A percentile compares a stretch with the other conserved stretches of the same genome.
Evolutionary conservation across 495 filamentous ascomycete species (phyloP).

Genomic region (Rusavskia elegans): DNA sequence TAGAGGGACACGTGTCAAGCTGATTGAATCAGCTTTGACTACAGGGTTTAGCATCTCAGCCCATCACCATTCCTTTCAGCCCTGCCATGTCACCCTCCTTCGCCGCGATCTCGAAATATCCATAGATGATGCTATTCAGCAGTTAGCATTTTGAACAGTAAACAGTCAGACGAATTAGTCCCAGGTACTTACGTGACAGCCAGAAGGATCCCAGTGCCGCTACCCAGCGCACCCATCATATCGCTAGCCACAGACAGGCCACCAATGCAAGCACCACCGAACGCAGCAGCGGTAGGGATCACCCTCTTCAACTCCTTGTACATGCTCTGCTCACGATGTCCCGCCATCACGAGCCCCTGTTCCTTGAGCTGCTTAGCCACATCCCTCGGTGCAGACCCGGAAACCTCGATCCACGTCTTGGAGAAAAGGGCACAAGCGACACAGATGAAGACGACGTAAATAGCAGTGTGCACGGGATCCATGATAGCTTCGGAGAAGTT

Average conservation of each 20-base stretch:
- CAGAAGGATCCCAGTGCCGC: slow-evolving; percentile 92
- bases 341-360: slow-evolving; percentile 97
- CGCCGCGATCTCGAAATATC: slow-evolving; percentile 97
- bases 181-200: slow-evolving; percentile 80
- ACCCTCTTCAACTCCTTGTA: slow-evolving; percentile 99
- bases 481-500: slow-evolving; percentile 94
- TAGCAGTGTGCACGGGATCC: slow-evolving; percentile 89
- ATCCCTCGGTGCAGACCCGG: slow-evolving; percentile 89
- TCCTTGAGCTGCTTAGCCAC: slow-evolving; percentile 99
- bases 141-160: slow-evolving; percentile 11
- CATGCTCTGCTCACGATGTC: slow-evolving; percentile 99
- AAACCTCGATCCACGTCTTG: slow-evolving; percentile 99
- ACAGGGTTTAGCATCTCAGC: not conserved
- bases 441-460: slow-evolving; percentile 96
- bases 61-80: slow-evolving; percentile 50
- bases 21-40: not conserved
- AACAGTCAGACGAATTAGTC: not conserved
- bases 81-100: slow-evolving; percentile 92
- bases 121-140: slow-evolving; percentile 73
- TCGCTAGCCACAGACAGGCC: slow-evolving; percentile 90
- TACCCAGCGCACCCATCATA: slow-evolving; percentile 89
- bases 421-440: slow-evolving; percentile 95
- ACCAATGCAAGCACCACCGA: slow-evolving; percentile 98
- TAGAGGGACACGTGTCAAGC: not conserved
- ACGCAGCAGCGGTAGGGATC: slow-evolving; percentile 94